Evolutionary conservation across 768 basidiomycete species (phyloP).

Genomic region (Tulasnella sp.): DNA sequence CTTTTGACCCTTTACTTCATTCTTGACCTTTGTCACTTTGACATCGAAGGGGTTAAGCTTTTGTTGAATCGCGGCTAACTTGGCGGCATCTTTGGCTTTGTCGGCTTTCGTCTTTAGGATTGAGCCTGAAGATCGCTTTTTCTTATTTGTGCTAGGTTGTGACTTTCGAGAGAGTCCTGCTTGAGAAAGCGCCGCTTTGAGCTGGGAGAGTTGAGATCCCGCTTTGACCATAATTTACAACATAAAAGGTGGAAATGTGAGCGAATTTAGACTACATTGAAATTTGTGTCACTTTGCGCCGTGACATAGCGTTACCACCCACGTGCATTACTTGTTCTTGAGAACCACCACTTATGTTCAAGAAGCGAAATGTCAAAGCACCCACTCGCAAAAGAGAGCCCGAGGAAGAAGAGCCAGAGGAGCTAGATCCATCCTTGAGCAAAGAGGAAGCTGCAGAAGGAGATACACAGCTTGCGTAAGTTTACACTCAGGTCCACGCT

Average conservation of each 20-base stretch:
- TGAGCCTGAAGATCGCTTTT: constrained; percentile 43
- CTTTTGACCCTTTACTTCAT: constrained; percentile 81
- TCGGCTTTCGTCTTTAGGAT: constrained; percentile 35
- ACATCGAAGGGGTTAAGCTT: constrained; percentile 89
- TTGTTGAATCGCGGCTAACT: constrained; percentile 70
- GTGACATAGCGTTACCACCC: no score
- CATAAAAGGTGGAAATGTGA: constrained; percentile 6
- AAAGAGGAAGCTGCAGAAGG: constrained; percentile 7
- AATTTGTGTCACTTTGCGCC: no score
- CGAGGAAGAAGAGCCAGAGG: constrained; percentile 13
- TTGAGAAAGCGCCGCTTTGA: constrained; percentile 69
- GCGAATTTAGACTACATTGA: constrained; percentile 11
- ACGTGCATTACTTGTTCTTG: not conserved
- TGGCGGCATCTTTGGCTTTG: constrained; percentile 67
- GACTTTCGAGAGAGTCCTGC: constrained; percentile 61
- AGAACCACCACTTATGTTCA: constrained; percentile 13
- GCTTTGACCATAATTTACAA: constrained; percentile 7
- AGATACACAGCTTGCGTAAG: constrained; percentile 12
- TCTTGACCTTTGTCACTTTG: constrained; percentile 82
- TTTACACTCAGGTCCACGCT: no score
- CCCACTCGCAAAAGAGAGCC: constrained; percentile 8
- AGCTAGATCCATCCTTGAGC: not conserved
- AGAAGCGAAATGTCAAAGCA: constrained; percentile 16
- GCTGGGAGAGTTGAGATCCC: constrained; percentile 73
- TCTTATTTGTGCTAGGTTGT: constrained; percentile 46